These are phyloP conservation scores for Xerocomellus dryophilus DNA, from an alignment of 768 basidiomycete species.

Conservation along the genomic window DNA sequence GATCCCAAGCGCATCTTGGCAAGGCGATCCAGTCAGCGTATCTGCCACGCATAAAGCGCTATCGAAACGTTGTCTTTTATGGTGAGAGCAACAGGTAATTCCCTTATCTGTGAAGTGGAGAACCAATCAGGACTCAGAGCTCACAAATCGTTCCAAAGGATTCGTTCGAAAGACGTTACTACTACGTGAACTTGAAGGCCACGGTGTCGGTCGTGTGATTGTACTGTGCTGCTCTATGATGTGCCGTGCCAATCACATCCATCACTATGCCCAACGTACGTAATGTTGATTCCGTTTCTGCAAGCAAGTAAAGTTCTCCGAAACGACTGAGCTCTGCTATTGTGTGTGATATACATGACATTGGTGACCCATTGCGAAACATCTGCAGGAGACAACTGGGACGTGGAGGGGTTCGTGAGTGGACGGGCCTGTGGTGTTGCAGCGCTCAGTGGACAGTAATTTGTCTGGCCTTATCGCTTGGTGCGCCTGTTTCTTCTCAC, in stretches of 20 bases:
- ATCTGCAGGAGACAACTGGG: background rate
- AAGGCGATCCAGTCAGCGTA: no score
- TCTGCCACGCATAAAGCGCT: no score
- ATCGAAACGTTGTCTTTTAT: no score
- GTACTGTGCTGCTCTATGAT: background rate
- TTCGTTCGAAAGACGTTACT: no score
- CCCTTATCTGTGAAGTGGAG: no score
- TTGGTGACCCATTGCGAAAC: background rate
- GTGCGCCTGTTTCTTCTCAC: background rate
- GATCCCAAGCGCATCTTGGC: no score
- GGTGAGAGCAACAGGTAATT: no score
- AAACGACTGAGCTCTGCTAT: background rate
- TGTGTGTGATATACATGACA: background rate
- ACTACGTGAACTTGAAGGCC: no score
- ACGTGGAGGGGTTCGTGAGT: background rate
- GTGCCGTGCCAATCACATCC: background rate
- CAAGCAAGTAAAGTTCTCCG: background rate
- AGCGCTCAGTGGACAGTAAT: background rate
- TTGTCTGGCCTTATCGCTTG: background rate
- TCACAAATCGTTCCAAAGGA: no score
- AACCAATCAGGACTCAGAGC: no score
- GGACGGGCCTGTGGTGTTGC: background rate
- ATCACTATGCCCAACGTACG: background rate
- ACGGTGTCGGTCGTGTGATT: background rate
- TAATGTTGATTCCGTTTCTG: background rate